Conservation (phyloP, 306 rosid genomes). For the Prinsepia uniflora region DNA sequence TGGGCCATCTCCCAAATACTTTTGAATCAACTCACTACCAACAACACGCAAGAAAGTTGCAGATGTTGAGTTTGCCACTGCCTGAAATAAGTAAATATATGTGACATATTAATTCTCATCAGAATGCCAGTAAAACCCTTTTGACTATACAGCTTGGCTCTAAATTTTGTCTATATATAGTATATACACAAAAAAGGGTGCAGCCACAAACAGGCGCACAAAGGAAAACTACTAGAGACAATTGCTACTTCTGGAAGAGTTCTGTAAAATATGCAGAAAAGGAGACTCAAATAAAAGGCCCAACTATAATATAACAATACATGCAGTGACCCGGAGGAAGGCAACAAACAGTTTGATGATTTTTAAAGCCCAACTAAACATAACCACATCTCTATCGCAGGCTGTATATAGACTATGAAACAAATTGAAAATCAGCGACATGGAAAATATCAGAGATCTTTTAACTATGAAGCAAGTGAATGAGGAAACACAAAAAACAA, state of each 20-base stretch:
- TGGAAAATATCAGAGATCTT: not conserved
- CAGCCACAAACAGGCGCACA: not conserved
- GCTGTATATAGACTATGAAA: not conserved
- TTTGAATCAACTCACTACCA: conserved; percentile 96
- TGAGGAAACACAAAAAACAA: not conserved
- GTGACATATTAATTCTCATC: not conserved
- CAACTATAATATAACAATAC: not conserved
- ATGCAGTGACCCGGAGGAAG: not conserved
- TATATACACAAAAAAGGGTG: not conserved
- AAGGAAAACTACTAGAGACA: not conserved
- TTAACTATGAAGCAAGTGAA: not conserved
- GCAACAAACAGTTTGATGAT: not conserved
- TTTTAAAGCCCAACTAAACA: not conserved
- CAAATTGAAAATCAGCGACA: not conserved
- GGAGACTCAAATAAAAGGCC: not conserved
- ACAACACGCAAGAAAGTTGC: conserved; percentile 98
- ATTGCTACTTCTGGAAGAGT: not conserved
- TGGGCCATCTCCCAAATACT: conserved; percentile 97
- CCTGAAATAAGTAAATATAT: conserved; percentile 43
- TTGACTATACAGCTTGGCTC: not conserved
- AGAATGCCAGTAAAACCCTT: not conserved
- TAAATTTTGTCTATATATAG: not conserved
- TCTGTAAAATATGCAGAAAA: not conserved
- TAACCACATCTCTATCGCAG: not conserved
- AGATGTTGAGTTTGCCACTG: conserved; percentile 97